Base-by-base conservation (phyloP, 2,329 filamentous ascomycete genomes). In the Escovopsis weberi region DNA sequence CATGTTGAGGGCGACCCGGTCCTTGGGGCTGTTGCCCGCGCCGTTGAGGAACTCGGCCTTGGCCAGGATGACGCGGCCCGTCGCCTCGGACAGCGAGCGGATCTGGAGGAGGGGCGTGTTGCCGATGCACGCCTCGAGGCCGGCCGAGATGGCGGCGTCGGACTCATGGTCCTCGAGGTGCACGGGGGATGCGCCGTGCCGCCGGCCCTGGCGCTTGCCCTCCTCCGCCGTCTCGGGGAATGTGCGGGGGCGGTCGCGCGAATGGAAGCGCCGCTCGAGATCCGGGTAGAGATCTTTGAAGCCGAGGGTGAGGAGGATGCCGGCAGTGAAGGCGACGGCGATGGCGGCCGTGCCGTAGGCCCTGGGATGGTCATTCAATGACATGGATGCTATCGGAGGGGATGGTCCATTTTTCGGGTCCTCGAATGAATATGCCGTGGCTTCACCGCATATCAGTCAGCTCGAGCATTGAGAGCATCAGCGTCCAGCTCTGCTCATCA, bases 31-130 rank as follows among this genome's bases (percentile, higher is more conserved):
- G 53, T 85, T 85, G 12, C 91, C 91, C 3, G 88, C 89, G 40
- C 88, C 91, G 64, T 98, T 96, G 43, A 98, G 74, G 57, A 94
- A 93, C 72, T 98, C 91, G 39, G 87, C 87, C 64, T 98, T 98
- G 50, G 82, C 91, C 33, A 96, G 69, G 54, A 98, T 94, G 35
- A 79, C 79, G 55, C 91, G 87, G 18, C 87, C 87, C 4, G 91
- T 95, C 15, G 80, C 85, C 38, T 83, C 78, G 4, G 85, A 93
- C 23, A 98, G 73, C 33, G 84, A 88, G 51, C 79, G 82, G 58
- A 98, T 87, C 49, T 78, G 77, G 53, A 98, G 75, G 26, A 98
- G 72, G 1, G 88, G 89, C 12, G 91, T 98, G 61, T 94, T 84
- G 44, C 91, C 91, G 57, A 98, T 96, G 57, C 83, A 85, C 38